phyloP scores from a whole-genome alignment of 768 basidiomycete species.

The Amanita pseudoporphyria region DNA sequence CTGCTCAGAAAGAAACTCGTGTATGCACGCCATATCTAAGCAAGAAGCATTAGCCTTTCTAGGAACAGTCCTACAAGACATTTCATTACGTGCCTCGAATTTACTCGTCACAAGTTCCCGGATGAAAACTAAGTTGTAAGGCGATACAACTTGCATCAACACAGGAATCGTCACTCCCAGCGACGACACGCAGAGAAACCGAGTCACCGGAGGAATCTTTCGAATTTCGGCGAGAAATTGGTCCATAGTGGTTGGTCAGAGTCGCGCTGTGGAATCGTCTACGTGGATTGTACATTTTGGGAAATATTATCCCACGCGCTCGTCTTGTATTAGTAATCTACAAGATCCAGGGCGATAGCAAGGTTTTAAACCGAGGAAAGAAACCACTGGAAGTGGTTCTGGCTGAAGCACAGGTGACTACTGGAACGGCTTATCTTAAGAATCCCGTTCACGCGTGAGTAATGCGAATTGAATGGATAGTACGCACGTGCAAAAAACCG shows the following conservation, averaged over 20 bases:
- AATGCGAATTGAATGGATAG: no score
- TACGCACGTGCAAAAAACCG: no score
- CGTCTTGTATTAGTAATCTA: background rate
- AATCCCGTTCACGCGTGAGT: no score
- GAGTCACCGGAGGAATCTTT: constrained; percentile 80
- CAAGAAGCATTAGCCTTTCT: background rate
- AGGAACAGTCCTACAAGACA: background rate
- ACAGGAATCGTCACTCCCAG: constrained; percentile 50
- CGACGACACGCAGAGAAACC: constrained; percentile 54
- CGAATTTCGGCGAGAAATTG: constrained; percentile 49
- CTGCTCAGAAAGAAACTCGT: constrained; percentile 72
- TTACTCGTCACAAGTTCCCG: constrained; percentile 30
- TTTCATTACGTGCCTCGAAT: constrained; percentile 38
- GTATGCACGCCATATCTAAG: constrained; percentile 62
- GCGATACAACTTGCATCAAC: constrained; percentile 41
- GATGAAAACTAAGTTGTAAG: constrained; percentile 47
- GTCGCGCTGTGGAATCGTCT: background rate
- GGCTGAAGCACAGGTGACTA: no score
- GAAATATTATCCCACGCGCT: background rate
- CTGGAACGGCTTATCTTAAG: no score
- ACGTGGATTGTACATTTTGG: background rate
- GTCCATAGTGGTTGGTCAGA: constrained; percentile 25
- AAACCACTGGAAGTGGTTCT: no score
- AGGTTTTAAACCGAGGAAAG: no score
- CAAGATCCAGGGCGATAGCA: no score